phyloP scores from a whole-genome alignment of 2,329 filamentous ascomycete species.

The Colletotrichum incanum region DNA sequence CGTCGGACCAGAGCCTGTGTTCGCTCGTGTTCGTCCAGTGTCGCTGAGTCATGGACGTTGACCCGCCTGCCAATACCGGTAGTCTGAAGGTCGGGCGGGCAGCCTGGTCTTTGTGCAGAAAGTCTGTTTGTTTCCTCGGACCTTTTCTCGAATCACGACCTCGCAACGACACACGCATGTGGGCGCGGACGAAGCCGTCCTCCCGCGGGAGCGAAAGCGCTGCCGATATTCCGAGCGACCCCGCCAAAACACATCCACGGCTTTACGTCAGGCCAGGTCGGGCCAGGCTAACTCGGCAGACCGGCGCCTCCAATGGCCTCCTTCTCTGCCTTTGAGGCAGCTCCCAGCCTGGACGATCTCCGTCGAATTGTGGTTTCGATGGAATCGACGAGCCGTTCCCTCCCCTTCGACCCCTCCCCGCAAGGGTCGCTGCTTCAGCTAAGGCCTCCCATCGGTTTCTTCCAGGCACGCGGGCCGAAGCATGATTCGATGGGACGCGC shows the following conservation, averaged over 20 bases:
- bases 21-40: conserved; percentile 30
- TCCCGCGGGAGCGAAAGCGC: neutral
- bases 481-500: neutral
- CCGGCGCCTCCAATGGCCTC: neutral
- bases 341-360: neutral
- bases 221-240: conserved; percentile 35
- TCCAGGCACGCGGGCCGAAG: conserved; percentile 17
- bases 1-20: neutral
- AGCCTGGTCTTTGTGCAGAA: neutral
- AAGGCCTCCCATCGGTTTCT: conserved; percentile 26
- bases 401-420: neutral
- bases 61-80: neutral
- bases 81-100: neutral
- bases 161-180: neutral
- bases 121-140: neutral
- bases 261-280: conserved; percentile 31
- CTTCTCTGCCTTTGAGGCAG: neutral
- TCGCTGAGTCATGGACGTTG: conserved; percentile 18
- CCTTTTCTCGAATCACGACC: neutral
- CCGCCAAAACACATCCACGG: conserved; percentile 19
- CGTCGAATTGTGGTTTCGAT: conserved; percentile 1
- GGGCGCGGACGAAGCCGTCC: conserved; percentile 6
- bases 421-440: conserved; percentile 13
- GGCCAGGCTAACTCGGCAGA: conserved; percentile 27
- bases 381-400: neutral